Evolutionary conservation across 2,329 filamentous ascomycete species (phyloP), one percentile per base, ranked within the genome.

Genomic region (Torrubiella hemipterigena): DNA sequence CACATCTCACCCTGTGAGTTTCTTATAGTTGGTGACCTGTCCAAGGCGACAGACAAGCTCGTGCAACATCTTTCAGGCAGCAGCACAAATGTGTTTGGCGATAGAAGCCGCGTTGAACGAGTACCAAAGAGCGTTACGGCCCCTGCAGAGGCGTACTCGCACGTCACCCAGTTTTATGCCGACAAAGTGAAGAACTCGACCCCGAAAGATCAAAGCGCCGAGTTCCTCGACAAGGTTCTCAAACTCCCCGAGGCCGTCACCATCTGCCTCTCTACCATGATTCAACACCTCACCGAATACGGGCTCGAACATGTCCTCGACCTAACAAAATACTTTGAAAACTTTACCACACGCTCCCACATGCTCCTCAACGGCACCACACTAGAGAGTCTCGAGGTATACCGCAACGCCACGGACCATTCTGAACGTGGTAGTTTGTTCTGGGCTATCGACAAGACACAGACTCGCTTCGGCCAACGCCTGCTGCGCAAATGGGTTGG

Each of bases 331-430:
- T 94, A 96, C 58, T 98, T 98, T 48, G 81, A 94, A 44, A 85
- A 86, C 3, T 98, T 98, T 58, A 94, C 83, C 44, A 84, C 87
- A 7, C 69, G 87, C 22, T 87, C 89, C 11, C 87, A 96, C 49
- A 96, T 98, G 91, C 65, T 96, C 4, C 64, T 98, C 37, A 95
- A 93, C 49, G 91, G 89, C 27, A 98, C 94, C 33, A 95, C 89
- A 0, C 61, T 98, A 22, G 89, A 85, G 29, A 94, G 85, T 46
- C 68, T 98, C 10, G 91, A 98, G 51, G 85, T 98, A 3, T 98
- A 95, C 50, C 81, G 87, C 38, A 98, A 98, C 42, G 77, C 86
- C 45, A 96, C 89, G 0, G 87, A 96, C 48, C 73, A 87, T 45
- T 71, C 74, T 0, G 74, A 81, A 36, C 87, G 81, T 45, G 91